Conservation (phyloP, 2,329 filamentous ascomycete genomes). For the Waltergamsia citrina region DNA sequence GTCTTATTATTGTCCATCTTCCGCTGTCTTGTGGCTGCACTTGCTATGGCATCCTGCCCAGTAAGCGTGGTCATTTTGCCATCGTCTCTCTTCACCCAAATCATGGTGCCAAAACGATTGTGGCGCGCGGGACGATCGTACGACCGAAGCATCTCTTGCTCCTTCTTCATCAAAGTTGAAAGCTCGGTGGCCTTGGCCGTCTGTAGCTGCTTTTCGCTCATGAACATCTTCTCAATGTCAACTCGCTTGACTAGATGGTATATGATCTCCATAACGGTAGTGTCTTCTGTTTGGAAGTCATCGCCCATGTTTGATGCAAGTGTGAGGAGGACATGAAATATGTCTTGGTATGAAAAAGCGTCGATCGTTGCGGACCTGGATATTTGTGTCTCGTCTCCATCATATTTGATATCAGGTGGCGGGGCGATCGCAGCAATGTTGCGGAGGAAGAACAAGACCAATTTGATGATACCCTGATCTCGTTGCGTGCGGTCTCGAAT, state of each 20-base stretch:
- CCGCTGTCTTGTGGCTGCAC: conserved; percentile 61
- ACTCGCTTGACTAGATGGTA: conserved; percentile 91
- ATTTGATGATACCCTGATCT: conserved; percentile 87
- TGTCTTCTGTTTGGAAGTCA: conserved; percentile 83
- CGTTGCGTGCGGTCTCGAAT: conserved; percentile 66
- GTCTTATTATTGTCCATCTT: conserved; percentile 91
- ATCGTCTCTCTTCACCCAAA: conserved; percentile 86
- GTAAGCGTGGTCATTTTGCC: conserved; percentile 79
- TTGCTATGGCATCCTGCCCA: conserved; percentile 75
- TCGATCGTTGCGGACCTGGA: conserved; percentile 83
- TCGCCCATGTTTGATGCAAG: conserved; percentile 89
- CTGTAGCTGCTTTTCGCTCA: conserved; percentile 64
- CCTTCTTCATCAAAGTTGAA: conserved; percentile 65
- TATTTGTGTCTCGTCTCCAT: conserved; percentile 84
- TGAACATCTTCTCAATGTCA: conserved; percentile 74
- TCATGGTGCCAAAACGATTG: conserved; percentile 92
- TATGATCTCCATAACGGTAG: conserved; percentile 80
- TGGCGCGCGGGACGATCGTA: conserved; percentile 78
- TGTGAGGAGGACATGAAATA: conserved; percentile 76
- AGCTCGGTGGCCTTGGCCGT: conserved; percentile 66
- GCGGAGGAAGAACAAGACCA: conserved; percentile 79
- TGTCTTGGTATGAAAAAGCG: conserved; percentile 82
- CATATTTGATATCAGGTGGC: conserved; percentile 60
- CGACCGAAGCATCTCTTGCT: conserved; percentile 71
- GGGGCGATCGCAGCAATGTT: conserved; percentile 82